Conservation (phyloP, 23 red algal species). For the Pyropia haitanensis region DNA sequence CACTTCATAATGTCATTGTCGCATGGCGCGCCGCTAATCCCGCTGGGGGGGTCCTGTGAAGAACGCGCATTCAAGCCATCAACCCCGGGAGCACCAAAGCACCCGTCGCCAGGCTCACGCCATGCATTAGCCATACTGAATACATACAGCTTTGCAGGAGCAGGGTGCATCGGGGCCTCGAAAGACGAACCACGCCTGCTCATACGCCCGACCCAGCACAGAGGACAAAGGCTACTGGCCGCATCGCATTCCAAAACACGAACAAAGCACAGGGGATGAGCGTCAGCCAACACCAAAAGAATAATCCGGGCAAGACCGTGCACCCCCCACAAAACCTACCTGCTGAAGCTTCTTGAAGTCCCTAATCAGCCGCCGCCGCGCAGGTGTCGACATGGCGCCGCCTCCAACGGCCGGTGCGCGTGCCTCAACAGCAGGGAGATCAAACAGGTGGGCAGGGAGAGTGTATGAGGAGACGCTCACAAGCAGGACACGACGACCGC, state of each 20-base stretch:
- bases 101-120: background rate
- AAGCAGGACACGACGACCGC: no score
- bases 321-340: constrained; percentile 12
- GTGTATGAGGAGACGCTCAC: no score
- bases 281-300: background rate
- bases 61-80: background rate
- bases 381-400: constrained; percentile 83
- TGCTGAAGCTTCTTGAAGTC: constrained; percentile 99
- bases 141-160: background rate
- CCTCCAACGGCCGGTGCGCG: background rate
- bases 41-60: constrained; percentile 78
- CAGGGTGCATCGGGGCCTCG: background rate
- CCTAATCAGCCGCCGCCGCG: constrained; percentile 86
- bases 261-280: background rate
- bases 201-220: no score
- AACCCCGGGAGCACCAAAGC: background rate
- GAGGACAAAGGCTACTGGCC: no score
- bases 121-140: background rate
- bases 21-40: constrained; percentile 80
- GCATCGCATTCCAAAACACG: no score
- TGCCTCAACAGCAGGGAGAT: no score
- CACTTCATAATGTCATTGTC: constrained; percentile 97
- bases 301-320: background rate
- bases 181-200: no score
- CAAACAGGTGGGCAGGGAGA: no score